Conservation (phyloP, 495 filamentous ascomycete species). For the Aspergillus kassunensis region DNA sequence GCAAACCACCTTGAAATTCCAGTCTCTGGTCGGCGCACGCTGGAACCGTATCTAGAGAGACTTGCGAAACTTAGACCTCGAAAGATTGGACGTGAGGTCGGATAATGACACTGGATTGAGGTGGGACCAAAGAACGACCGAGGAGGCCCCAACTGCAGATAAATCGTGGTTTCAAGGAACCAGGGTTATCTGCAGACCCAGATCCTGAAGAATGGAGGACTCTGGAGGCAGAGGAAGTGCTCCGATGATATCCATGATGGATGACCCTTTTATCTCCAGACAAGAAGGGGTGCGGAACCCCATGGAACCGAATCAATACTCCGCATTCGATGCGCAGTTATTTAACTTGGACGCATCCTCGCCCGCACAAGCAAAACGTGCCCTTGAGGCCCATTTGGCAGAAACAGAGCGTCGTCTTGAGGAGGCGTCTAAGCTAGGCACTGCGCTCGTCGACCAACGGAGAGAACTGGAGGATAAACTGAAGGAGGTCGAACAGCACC, state of each 20-base stretch:
- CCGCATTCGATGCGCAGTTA: constrained; percentile 71
- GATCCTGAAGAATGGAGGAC: constrained; percentile 5
- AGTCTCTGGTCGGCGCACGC: constrained; percentile 38
- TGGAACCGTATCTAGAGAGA: constrained; percentile 4
- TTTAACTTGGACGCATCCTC: constrained; percentile 75
- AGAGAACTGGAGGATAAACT: constrained; percentile 74
- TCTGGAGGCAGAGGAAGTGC: constrained; percentile 15
- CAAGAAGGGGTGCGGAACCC: constrained; percentile 31
- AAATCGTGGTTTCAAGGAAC: constrained; percentile 22
- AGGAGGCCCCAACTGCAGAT: constrained; percentile 27
- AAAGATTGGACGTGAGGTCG: constrained; percentile 13
- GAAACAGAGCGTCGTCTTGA: constrained; percentile 89
- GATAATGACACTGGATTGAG: constrained; percentile 37
- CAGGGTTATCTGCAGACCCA: constrained; percentile 15
- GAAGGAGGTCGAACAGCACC: constrained; percentile 75
- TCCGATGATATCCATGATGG: constrained; percentile 34
- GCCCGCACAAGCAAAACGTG: constrained; percentile 79
- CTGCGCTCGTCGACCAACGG: constrained; percentile 77
- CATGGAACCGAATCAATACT: constrained; percentile 64
- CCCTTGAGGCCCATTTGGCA: constrained; percentile 82
- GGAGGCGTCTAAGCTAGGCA: constrained; percentile 84
- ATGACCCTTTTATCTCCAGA: constrained; percentile 54
- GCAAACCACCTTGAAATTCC: constrained; percentile 12
- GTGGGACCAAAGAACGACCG: constrained; percentile 16
- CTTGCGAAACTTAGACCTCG: neutral